These are phyloP conservation scores for Alternaria sp. DNA, from an alignment of 2,329 filamentous ascomycete species.

Conservation along the genomic window DNA sequence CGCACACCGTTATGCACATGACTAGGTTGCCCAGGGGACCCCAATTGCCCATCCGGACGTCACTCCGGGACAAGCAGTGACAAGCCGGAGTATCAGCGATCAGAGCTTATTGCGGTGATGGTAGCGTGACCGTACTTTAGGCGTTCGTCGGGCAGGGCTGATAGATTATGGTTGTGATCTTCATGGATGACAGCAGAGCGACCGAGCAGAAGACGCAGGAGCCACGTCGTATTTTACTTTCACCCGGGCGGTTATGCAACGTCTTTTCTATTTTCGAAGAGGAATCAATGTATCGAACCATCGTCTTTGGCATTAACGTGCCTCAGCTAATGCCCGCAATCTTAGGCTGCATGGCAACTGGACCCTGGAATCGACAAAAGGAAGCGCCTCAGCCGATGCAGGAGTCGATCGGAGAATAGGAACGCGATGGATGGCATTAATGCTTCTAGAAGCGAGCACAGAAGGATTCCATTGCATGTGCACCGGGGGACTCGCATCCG, in stretches of 20 bases:
- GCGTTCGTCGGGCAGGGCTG: neutral
- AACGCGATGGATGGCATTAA: neutral
- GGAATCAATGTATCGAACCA: neutral
- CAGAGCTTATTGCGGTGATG: neutral
- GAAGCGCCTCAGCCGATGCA: conserved; percentile 23
- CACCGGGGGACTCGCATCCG: conserved; percentile 1
- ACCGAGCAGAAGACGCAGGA: neutral
- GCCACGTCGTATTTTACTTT: neutral
- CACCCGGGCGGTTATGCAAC: neutral
- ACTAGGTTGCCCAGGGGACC: neutral
- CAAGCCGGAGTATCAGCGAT: neutral
- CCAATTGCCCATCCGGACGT: neutral
- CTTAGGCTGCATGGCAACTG: conserved; percentile 4
- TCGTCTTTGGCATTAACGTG: conserved; percentile 1
- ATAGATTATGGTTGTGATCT: neutral
- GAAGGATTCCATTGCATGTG: conserved; percentile 16
- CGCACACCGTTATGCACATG: neutral
- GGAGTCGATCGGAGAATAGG: conserved; percentile 14
- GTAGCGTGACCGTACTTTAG: neutral
- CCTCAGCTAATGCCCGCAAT: neutral
- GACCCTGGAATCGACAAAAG: conserved; percentile 6
- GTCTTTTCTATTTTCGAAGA: neutral
- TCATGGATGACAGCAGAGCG: neutral
- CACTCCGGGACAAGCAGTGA: neutral
- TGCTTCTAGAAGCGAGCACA: conserved; percentile 29